Conservation (phyloP, 2,329 filamentous ascomycete genomes). For the Pyrenochaeta sp. region DNA sequence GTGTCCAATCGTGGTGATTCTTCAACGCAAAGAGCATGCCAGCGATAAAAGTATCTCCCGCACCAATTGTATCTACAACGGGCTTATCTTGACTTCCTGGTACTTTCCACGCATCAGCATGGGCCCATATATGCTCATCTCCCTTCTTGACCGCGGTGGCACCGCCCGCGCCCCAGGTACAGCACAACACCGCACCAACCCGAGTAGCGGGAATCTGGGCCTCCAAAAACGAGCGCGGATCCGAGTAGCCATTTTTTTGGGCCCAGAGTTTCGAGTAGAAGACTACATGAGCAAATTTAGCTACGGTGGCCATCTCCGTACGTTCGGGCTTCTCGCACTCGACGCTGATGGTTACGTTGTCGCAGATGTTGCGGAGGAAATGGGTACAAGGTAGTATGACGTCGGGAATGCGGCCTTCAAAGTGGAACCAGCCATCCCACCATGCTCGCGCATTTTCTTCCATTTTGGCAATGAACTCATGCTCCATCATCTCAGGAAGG, state of each 20-base stretch:
- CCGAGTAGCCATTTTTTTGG: conserved; percentile 47
- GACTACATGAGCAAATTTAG: conserved; percentile 71
- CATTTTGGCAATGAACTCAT: conserved; percentile 65
- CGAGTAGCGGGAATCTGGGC: conserved; percentile 28
- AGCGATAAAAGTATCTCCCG: conserved; percentile 79
- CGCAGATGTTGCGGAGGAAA: conserved; percentile 53
- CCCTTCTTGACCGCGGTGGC: conserved; percentile 55
- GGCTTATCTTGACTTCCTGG: background rate
- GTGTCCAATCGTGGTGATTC: conserved; percentile 61
- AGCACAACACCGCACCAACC: conserved; percentile 59
- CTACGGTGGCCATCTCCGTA: conserved; percentile 66
- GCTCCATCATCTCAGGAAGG: conserved; percentile 71
- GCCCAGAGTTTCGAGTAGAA: conserved; percentile 79
- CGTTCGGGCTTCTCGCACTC: conserved; percentile 76
- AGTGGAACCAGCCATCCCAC: conserved; percentile 70
- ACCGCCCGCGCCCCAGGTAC: conserved; percentile 68
- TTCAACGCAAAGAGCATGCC: conserved; percentile 72
- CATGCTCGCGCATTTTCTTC: conserved; percentile 32
- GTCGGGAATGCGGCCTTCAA: conserved; percentile 74
- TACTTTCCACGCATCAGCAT: conserved; percentile 19
- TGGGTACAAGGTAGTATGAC: conserved; percentile 69
- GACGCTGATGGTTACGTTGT: conserved; percentile 67
- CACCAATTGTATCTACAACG: conserved; percentile 69
- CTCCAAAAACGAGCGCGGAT: conserved; percentile 44
- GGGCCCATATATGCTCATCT: conserved; percentile 7